Base-by-base conservation (phyloP, 2,329 filamentous ascomycete genomes). In the Cercospora citrullina region DNA sequence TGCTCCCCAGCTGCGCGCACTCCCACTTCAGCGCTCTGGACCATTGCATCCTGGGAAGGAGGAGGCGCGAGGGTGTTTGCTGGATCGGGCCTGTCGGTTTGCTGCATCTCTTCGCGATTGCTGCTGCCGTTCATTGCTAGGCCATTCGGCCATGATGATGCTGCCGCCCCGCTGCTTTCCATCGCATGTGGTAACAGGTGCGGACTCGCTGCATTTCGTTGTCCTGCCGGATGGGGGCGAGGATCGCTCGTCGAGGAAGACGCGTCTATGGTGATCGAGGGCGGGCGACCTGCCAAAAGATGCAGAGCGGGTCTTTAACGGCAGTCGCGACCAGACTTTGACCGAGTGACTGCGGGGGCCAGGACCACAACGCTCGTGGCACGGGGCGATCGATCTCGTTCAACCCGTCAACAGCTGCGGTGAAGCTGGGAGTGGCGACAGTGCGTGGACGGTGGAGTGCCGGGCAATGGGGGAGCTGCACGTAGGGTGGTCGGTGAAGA, bases 121-220 rank as follows among this genome's bases (percentile, higher is more conserved):
- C 58, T 68, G 31, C 18, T 68, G 58, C 58, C 62, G 45, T 59
- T 64, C 33, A 59, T 64, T 64, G 62, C 31, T 64, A 64, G 31
- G 53, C 62, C 66, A 55, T 59, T 45, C 45, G 58, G 64, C 62
- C 53, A 30, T 51, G 51, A 21, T 45, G 58, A 45, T 57, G 60
- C 51, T 59, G 53, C 58, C 51, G 62, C 58, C 62, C 48, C 63
- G 63, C 33, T 64, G 59, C 53, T 66, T 69, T 69, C 69, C 69
- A 71, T 71, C 69, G 63, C 63, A 67, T 67, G 63, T 66, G 65
- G 39, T 69, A 23, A 53, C 51, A 63, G 30, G 60, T 39, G 53
- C 39, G 55, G 51, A 59, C 65, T 63, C 63, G 65, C 65, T 68
- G 64, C 69, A 69, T 71, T 59, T 64, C 66, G 60, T 28, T 63